These are phyloP conservation scores for Ricinus communis DNA, from an alignment of 345 rosid species.

Conservation along the genomic window DNA sequence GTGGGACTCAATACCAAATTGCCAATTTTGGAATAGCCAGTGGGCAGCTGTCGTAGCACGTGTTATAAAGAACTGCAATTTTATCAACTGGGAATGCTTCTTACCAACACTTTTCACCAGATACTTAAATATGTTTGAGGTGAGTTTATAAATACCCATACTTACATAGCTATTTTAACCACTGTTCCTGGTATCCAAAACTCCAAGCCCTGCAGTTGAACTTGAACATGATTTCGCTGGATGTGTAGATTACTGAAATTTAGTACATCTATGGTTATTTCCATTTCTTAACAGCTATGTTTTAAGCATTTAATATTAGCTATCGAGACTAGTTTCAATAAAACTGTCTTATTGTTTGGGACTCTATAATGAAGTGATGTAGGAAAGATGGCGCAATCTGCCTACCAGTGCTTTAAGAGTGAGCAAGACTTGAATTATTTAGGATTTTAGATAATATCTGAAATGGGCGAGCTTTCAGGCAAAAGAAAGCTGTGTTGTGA, in stretches of 20 bases:
- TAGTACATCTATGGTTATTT: background rate
- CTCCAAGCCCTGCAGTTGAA: background rate
- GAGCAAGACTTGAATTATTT: background rate
- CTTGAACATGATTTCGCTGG: background rate
- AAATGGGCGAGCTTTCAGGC: background rate
- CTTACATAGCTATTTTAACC: background rate
- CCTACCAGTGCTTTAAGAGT: background rate
- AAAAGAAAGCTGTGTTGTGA: background rate
- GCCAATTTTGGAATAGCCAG: slow-evolving; percentile 97
- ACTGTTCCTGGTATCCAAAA: background rate
- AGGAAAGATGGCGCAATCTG: background rate
- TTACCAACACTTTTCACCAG: slow-evolving; percentile 72
- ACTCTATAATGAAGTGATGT: background rate
- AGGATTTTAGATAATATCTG: background rate
- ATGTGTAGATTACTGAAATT: background rate
- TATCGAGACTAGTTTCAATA: background rate
- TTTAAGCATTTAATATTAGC: background rate
- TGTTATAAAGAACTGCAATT: slow-evolving; percentile 72
- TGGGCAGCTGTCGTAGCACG: slow-evolving; percentile 91
- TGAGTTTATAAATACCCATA: slow-evolving; percentile 32
- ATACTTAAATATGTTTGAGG: slow-evolving; percentile 98
- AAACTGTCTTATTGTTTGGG: background rate
- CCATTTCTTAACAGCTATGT: background rate
- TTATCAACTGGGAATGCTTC: slow-evolving; percentile 77
- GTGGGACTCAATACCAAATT: slow-evolving; percentile 95